These are phyloP conservation scores for Berkeleyomyces rouxiae DNA, from an alignment of 2,329 filamentous ascomycete genomes.

Conservation along the genomic window DNA sequence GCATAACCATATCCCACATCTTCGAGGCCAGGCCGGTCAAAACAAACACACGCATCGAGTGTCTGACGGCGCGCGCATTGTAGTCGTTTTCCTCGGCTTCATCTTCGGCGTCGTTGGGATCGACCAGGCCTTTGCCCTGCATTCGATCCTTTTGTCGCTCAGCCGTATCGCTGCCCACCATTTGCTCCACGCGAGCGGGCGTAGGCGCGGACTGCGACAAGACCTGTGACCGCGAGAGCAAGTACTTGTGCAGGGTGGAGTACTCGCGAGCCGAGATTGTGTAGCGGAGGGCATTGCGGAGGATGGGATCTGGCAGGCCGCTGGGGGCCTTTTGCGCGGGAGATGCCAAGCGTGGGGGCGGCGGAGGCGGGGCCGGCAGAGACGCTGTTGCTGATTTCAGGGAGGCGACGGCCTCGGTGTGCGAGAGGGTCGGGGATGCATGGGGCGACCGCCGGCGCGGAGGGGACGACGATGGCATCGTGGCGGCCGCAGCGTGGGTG, in stretches of 20 bases:
- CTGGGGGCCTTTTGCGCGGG: not conserved
- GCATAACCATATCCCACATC: slow-evolving; percentile 37
- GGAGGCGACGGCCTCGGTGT: slow-evolving; percentile 4
- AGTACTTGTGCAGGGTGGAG: slow-evolving; percentile 64
- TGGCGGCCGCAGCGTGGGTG: not conserved
- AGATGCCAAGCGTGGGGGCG: slow-evolving; percentile 6
- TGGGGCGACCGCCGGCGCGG: not conserved
- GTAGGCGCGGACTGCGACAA: slow-evolving; percentile 38
- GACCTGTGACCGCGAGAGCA: slow-evolving; percentile 53
- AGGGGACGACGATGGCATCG: slow-evolving; percentile 5
- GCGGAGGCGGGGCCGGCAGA: not conserved
- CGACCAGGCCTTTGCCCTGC: slow-evolving; percentile 15
- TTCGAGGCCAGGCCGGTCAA: slow-evolving; percentile 47
- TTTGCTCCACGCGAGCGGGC: slow-evolving; percentile 35
- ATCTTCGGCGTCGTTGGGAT: slow-evolving; percentile 18
- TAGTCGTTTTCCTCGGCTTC: slow-evolving; percentile 39
- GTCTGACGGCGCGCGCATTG: slow-evolving; percentile 52
- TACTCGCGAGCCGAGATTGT: slow-evolving; percentile 78
- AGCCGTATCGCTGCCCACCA: slow-evolving; percentile 12
- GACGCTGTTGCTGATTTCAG: not conserved
- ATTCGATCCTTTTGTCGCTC: slow-evolving; percentile 1
- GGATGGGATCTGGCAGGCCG: slow-evolving; percentile 42
- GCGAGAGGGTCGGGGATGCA: slow-evolving; percentile 2
- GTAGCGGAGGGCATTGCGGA: slow-evolving; percentile 75
- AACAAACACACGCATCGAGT: slow-evolving; percentile 21